Percentiles rank a stretch among this genome's conserved stretches.
These are phyloP conservation scores for Phytophthora boehmeriae DNA, from an alignment of 352 stramenopile species.

Conservation along the genomic window DNA sequence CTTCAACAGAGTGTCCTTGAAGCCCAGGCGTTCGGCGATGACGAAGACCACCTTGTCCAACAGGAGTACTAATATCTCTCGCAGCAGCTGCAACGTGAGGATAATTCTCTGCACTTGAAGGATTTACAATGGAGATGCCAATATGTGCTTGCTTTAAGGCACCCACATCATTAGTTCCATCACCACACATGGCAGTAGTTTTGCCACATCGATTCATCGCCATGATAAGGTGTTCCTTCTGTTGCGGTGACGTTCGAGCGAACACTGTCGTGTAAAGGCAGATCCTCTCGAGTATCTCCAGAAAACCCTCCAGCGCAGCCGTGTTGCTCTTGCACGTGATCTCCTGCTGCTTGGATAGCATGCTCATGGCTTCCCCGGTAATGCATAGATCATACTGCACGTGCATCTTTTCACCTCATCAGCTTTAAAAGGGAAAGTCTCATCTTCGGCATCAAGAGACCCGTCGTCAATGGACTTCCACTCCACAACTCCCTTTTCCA, in stretches of 20 bases:
- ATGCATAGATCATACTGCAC: constrained; percentile 88
- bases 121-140: constrained; percentile 83
- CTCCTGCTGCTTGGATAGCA: constrained; percentile 39
- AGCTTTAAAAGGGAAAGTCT: constrained; percentile 62
- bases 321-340: constrained; percentile 19
- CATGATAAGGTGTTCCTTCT: constrained; percentile 97
- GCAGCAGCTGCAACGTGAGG: constrained; percentile 23
- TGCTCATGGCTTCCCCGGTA: constrained; percentile 72
- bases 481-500: constrained; percentile 40
- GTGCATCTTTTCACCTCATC: constrained; percentile 61
- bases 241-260: constrained; percentile 94
- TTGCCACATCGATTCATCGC: constrained; percentile 92
- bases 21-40: constrained; percentile 69
- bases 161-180: constrained; percentile 98
- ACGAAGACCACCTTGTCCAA: constrained; percentile 45
- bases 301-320: constrained; percentile 59
- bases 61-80: constrained; percentile 56
- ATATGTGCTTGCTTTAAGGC: constrained; percentile 94
- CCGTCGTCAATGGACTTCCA: constrained; percentile 90
- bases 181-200: constrained; percentile 97
- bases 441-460: constrained; percentile 91
- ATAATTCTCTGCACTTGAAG: constrained; percentile 72
- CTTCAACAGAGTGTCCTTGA: constrained; percentile 43
- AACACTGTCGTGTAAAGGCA: constrained; percentile 92
- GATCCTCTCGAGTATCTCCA: constrained; percentile 74